phyloP scores from a whole-genome alignment of 768 basidiomycete genomes.

The Astraeus odoratus region DNA sequence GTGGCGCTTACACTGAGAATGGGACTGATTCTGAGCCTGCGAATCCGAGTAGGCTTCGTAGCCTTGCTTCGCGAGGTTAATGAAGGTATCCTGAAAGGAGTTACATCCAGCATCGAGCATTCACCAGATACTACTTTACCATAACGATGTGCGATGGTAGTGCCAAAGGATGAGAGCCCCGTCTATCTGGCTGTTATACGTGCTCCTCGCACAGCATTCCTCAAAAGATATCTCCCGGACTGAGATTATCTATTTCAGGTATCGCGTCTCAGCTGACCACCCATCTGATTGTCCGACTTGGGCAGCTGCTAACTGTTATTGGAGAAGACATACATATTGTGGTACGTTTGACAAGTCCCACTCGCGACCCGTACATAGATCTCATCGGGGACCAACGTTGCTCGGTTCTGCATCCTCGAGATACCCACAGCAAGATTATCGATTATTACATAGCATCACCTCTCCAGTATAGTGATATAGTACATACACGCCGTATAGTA shows the following conservation, averaged over 20 bases:
- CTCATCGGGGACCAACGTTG: too few relatives aligned
- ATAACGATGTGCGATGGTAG: constrained; percentile 8
- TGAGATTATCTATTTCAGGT: not conserved
- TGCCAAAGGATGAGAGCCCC: not conserved
- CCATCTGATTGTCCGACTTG: not conserved
- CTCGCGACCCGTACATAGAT: too few relatives aligned
- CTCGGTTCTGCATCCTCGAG: too few relatives aligned
- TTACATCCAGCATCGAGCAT: not conserved
- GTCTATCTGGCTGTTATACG: not conserved
- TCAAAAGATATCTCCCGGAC: not conserved
- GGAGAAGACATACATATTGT: too few relatives aligned
- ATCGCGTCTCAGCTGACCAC: not conserved
- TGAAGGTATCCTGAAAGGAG: constrained; percentile 50
- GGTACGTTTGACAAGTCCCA: too few relatives aligned
- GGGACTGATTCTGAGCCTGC: constrained; percentile 10
- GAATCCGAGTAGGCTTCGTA: constrained; percentile 39
- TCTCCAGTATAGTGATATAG: too few relatives aligned
- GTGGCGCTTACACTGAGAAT: constrained; percentile 4
- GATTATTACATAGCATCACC: too few relatives aligned
- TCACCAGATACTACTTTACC: constrained; percentile 16
- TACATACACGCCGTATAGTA: too few relatives aligned
- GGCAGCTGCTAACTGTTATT: not conserved
- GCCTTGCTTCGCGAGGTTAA: constrained; percentile 66
- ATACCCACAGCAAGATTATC: too few relatives aligned
- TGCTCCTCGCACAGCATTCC: not conserved